Evolutionary conservation across 1,139 yeast genomes (phyloP).

Genomic region (Yamadazyma sp.): DNA sequence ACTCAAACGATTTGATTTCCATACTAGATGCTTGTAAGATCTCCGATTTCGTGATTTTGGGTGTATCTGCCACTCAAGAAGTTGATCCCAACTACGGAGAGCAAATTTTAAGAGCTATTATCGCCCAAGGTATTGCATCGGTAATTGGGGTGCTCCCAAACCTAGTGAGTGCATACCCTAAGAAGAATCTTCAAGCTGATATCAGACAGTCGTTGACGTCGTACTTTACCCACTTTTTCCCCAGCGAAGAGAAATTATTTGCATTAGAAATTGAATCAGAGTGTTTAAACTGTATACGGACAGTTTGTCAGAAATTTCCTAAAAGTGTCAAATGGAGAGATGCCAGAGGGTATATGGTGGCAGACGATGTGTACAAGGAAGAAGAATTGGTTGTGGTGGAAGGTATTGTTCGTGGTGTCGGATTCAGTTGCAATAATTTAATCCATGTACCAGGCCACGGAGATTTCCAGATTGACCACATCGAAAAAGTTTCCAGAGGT

Average conservation of each 20-base stretch:
- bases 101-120: conserved; percentile 80
- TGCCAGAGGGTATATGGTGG: conserved; percentile 79
- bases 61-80: conserved; percentile 80
- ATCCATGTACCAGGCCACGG: conserved; percentile 90
- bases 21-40: conserved; percentile 85
- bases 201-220: conserved; percentile 79
- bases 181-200: conserved; percentile 75
- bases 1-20: conserved; percentile 61
- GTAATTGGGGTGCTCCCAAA: conserved; percentile 82
- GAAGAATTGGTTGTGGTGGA: conserved; percentile 50
- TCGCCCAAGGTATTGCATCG: conserved; percentile 89
- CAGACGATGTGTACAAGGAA: conserved; percentile 52
- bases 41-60: conserved; percentile 86
- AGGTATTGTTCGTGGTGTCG: conserved; percentile 86
- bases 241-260: conserved; percentile 75
- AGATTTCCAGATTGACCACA: conserved; percentile 74
- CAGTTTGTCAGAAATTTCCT: conserved; percentile 83
- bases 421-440: conserved; percentile 72
- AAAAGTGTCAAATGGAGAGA: conserved; percentile 91
- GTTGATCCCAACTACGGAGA: conserved; percentile 82
- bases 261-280: conserved; percentile 71
- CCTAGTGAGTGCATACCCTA: conserved; percentile 62
- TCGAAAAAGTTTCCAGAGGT: conserved; percentile 47
- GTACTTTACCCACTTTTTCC: conserved; percentile 87
- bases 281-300: conserved; percentile 67